phyloP scores from a whole-genome alignment of 148 eudicot genomes.

The Dianthus caryophyllus region DNA sequence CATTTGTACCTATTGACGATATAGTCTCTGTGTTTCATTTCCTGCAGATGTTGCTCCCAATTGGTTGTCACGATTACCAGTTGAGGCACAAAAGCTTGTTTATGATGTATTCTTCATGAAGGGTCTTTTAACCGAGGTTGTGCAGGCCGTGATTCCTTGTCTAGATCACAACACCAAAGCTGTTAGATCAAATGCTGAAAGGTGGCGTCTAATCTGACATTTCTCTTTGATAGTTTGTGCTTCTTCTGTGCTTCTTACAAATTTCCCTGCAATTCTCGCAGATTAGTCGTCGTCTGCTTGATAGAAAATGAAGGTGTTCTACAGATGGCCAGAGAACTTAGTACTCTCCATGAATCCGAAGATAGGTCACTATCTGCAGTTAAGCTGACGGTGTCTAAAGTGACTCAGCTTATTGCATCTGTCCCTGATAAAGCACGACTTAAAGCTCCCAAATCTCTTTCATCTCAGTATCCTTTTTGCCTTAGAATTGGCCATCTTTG shows the following conservation, averaged over 20 bases:
- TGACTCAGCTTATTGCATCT: conserved; percentile 80
- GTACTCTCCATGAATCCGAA: conserved; percentile 32
- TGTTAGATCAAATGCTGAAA: conserved; percentile 73
- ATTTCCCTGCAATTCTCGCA: conserved; percentile 25
- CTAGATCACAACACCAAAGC: conserved; percentile 41
- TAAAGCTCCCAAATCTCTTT: conserved; percentile 63
- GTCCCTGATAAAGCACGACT: conserved; percentile 77
- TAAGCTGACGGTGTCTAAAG: conserved; percentile 39
- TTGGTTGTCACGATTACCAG: conserved; percentile 82
- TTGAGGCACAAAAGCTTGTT: conserved; percentile 66
- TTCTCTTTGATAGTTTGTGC: background rate
- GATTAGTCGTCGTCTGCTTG: conserved; percentile 69
- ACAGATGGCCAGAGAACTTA: conserved; percentile 55
- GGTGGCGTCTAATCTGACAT: conserved; percentile 36
- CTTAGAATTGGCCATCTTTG: background rate
- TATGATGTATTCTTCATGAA: conserved; percentile 72
- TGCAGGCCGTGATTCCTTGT: conserved; percentile 67
- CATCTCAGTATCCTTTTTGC: conserved; percentile 78
- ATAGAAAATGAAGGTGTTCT: conserved; percentile 62
- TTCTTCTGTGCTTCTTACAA: background rate
- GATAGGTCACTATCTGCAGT: conserved; percentile 30
- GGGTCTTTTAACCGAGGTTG: conserved; percentile 59
- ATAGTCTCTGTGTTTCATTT: conserved; percentile 4
- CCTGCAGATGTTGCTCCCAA: conserved; percentile 77
- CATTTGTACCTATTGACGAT: background rate